phyloP scores from a whole-genome alignment of 2,329 filamentous ascomycete genomes.

The Fusarium pseudonygamai region DNA sequence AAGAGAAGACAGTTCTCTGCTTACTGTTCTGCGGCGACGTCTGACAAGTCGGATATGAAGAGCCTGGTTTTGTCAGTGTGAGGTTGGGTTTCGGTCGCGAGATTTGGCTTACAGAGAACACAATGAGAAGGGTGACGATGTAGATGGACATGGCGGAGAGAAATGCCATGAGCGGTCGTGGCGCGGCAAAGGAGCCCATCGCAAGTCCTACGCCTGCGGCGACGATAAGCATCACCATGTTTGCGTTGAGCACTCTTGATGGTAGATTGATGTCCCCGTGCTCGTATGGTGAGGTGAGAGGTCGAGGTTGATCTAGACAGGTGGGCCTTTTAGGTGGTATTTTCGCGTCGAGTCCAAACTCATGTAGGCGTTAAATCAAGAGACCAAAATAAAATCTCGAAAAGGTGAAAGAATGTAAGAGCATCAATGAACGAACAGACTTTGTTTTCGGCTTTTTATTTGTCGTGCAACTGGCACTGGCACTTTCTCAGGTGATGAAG shows the following conservation, averaged over 20 bases:
- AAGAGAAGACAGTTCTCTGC: slow-evolving; percentile 21
- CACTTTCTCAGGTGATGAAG: background rate
- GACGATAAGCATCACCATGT: background rate
- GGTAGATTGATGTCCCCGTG: background rate
- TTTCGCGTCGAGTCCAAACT: background rate
- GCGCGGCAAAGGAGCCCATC: background rate
- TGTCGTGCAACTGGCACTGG: too few species aligned
- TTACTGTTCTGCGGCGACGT: slow-evolving; percentile 25
- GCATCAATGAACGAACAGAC: background rate
- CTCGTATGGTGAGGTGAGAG: background rate
- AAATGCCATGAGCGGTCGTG: slow-evolving; percentile 8
- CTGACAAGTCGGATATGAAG: slow-evolving; percentile 45
- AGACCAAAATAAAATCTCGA: background rate
- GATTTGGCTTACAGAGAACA: slow-evolving; percentile 43
- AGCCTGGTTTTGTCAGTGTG: slow-evolving; percentile 32
- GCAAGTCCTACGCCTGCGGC: background rate
- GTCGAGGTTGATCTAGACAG: background rate
- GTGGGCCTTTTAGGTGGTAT: background rate
- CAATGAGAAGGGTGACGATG: slow-evolving; percentile 41
- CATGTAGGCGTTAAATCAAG: background rate
- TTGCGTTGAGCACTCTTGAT: background rate
- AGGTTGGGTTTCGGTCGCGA: background rate
- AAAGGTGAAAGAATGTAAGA: background rate
- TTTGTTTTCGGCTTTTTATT: rapidly evolving
- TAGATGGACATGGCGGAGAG: slow-evolving; percentile 30